Evolutionary conservation across 257 asterid genomes (phyloP).

Genomic region (Galeopsis tetrahit): DNA sequence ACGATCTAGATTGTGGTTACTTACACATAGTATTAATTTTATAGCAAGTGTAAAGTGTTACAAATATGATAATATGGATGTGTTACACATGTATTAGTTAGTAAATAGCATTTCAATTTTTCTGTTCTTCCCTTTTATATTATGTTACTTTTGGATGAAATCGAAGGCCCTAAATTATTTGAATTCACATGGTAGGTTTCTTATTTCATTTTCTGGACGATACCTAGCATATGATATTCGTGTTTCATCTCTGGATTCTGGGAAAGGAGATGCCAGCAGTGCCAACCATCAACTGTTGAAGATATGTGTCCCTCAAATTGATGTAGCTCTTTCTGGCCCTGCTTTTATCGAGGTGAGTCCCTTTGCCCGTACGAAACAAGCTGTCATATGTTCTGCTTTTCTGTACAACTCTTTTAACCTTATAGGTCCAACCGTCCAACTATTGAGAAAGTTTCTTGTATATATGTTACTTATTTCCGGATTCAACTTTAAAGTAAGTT

Average conservation of each 20-base stretch:
- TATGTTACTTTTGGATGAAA: constrained; percentile 4
- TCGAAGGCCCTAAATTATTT: constrained; percentile 19
- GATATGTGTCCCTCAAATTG: constrained; percentile 65
- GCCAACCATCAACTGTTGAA: constrained; percentile 69
- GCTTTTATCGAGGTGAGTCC: constrained; percentile 81
- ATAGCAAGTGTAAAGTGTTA: background rate
- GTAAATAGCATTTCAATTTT: constrained; percentile 14
- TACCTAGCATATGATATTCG: constrained; percentile 60
- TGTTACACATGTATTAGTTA: background rate
- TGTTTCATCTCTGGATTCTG: constrained; percentile 48
- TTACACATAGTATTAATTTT: background rate
- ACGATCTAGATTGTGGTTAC: background rate
- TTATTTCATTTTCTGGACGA: constrained; percentile 80
- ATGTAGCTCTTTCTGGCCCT: constrained; percentile 67
- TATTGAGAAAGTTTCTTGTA: too few relatives aligned
- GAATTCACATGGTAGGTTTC: constrained; percentile 59
- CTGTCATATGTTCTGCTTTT: background rate
- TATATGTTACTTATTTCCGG: background rate
- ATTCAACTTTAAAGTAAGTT: background rate
- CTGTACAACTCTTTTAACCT: background rate
- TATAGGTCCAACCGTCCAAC: too few relatives aligned
- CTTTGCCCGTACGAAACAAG: background rate
- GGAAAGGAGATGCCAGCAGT: constrained; percentile 44
- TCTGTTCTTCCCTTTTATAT: background rate
- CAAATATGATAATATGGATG: background rate